Base-by-base conservation (phyloP, 306 rosid species). In the Lupinus albus region DNA sequence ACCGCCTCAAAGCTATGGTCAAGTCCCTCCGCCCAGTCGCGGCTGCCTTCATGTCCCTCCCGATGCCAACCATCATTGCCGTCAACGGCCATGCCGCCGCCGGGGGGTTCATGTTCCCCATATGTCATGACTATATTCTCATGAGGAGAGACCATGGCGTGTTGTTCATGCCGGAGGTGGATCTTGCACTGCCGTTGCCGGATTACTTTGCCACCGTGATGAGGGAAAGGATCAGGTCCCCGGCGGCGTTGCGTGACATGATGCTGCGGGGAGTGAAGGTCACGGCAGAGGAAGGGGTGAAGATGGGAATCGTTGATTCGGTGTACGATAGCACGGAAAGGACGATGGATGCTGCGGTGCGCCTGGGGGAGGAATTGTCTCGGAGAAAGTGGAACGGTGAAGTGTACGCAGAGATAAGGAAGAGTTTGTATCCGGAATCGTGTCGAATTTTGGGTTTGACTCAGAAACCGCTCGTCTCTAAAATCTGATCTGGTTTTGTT, bases 11-110 rank as follows among this genome's bases (percentile, higher is more conserved):
- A 0, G 61, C 13, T 32, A 79, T 87, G 88, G 86, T 81, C 9
- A 4, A 2, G 0, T 77, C 85, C 58, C 66, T 86, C 8, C 76
- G 58, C 39, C 86, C 92, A 0, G 84, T 91, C 17, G 63, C 66
- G 6, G 84, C 90, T 6, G 90, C 82, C 17, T 57, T 88, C 14
- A 63, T 87, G 11, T 81, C 87, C 1, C 86, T 91, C 39, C 95
- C 88, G 0, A 82, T 91, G 82, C 97, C 95, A 0, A 85, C 97
- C 0, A 36, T 91, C 63, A 95, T 88, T 50, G 88, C 85, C 63
- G 39, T 90, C 11, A 61, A 76, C 36, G 96, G 95, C 62, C 96
- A 90, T 86, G 95, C 53, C 78, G 76, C 72, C 8, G 11, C 61
- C 18, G 90, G 85, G 0, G 92, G 97, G 0, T 63, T 90, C 75